These are phyloP conservation scores for Luffa aegyptiaca DNA, from an alignment of 306 rosid genomes.

Conservation along the genomic window DNA sequence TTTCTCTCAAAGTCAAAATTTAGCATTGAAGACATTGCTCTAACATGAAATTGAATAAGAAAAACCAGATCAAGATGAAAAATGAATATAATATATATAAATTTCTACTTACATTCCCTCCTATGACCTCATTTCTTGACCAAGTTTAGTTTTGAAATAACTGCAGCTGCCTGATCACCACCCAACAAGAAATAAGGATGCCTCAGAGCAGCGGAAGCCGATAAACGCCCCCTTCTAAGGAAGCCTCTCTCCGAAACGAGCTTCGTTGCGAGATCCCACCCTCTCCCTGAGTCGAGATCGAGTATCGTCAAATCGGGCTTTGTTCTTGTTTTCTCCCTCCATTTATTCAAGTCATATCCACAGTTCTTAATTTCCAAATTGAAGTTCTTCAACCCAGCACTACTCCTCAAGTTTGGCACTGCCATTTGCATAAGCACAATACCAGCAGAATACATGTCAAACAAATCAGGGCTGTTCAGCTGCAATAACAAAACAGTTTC, in stretches of 20 bases:
- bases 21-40: background rate
- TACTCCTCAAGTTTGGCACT: slow-evolving; percentile 63
- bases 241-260: slow-evolving; percentile 69
- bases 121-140: slow-evolving; percentile 31
- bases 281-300: slow-evolving; percentile 75
- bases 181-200: slow-evolving; percentile 89
- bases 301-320: slow-evolving; percentile 62
- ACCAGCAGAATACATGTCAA: slow-evolving; percentile 95
- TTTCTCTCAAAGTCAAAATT: background rate
- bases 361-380: slow-evolving; percentile 55
- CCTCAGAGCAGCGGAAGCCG: slow-evolving; percentile 76
- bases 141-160: slow-evolving; percentile 64
- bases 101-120: background rate
- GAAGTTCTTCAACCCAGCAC: slow-evolving; percentile 77
- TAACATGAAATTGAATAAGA: background rate
- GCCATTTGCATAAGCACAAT: slow-evolving; percentile 94
- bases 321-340: slow-evolving; percentile 61
- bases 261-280: slow-evolving; percentile 83
- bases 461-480: slow-evolving; percentile 93
- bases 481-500: slow-evolving; percentile 27
- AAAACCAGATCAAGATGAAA: background rate
- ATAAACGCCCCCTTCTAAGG: slow-evolving; percentile 61
- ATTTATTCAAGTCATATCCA: slow-evolving; percentile 61
- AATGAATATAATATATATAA: background rate
- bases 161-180: slow-evolving; percentile 89